phyloP scores from a whole-genome alignment of 164 flowering plant genomes.

The Vitis riparia region DNA sequence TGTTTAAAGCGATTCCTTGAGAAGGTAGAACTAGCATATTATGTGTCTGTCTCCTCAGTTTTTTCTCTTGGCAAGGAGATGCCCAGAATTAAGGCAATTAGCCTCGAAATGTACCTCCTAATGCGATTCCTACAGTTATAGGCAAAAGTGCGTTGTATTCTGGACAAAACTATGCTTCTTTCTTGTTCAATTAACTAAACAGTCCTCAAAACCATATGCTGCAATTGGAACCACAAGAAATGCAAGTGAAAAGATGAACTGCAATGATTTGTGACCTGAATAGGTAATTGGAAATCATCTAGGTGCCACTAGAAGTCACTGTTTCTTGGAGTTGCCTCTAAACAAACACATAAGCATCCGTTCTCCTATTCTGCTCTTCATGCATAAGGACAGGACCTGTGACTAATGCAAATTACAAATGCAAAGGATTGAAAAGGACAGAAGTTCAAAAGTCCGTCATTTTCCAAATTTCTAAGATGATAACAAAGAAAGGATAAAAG shows the following conservation, averaged over 20 bases:
- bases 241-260: not conserved
- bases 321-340: not conserved
- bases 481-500: not conserved
- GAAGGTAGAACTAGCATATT: not conserved
- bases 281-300: not conserved
- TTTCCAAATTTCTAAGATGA: not conserved
- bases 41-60: not conserved
- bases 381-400: not conserved
- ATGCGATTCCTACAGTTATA: too few relatives aligned
- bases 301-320: not conserved
- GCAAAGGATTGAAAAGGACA: not conserved
- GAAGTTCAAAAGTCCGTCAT: not conserved
- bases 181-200: not conserved
- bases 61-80: not conserved
- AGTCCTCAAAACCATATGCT: not conserved
- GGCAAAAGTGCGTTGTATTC: not conserved
- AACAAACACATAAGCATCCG: not conserved
- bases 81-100: not conserved
- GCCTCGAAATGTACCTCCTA: not conserved
- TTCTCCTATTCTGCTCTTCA: not conserved
- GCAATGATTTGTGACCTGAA: not conserved
- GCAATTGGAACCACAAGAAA: not conserved
- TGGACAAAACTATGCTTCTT: not conserved
- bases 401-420: too few relatives aligned
- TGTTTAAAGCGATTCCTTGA: not conserved